phyloP scores from a whole-genome alignment of 768 basidiomycete species.

The Austroboletus eburneus region DNA sequence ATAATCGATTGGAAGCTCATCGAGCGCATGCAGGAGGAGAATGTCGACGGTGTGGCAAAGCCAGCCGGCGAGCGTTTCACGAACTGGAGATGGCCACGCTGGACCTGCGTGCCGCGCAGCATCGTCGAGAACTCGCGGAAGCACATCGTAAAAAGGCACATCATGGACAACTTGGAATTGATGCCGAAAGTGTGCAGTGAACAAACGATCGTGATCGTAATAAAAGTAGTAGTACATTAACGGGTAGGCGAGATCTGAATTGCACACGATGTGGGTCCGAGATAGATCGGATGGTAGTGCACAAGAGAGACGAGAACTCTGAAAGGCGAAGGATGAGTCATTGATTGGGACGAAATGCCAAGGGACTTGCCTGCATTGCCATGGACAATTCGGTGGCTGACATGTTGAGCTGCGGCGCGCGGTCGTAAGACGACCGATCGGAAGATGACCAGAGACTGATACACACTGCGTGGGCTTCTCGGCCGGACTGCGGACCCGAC shows the following conservation, averaged over 20 bases:
- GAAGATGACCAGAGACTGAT: constrained; percentile 36
- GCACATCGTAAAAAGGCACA: constrained; percentile 59
- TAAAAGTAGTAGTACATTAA: constrained; percentile 13
- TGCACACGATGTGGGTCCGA: constrained; percentile 67
- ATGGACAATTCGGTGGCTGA: constrained; percentile 58
- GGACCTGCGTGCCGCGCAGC: constrained; percentile 57
- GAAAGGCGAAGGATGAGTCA: constrained; percentile 12
- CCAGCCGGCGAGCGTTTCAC: constrained; percentile 47
- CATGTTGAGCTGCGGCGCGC: constrained; percentile 50
- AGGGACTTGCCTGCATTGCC: constrained; percentile 61
- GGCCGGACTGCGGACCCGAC: constrained; percentile 40
- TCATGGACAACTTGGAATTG: constrained; percentile 58
- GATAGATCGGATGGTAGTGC: constrained; percentile 61
- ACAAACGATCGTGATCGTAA: constrained; percentile 25
- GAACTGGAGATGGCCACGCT: constrained; percentile 59
- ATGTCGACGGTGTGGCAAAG: constrained; percentile 36
- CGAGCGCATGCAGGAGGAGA: constrained; percentile 39
- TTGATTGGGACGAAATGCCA: background rate
- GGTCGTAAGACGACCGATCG: constrained; percentile 12
- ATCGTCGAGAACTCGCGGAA: constrained; percentile 54
- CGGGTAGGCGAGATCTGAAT: constrained; percentile 49
- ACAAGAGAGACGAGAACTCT: constrained; percentile 69
- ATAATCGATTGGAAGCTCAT: constrained; percentile 36
- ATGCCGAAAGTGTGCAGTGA: constrained; percentile 30
- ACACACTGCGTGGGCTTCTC: constrained; percentile 49